A percentile compares a stretch with the other conserved stretches of the same genome.
Evolutionary conservation across 2,329 filamentous ascomycete species (phyloP).

Genomic region (Chrysoporthe austroafricana): DNA sequence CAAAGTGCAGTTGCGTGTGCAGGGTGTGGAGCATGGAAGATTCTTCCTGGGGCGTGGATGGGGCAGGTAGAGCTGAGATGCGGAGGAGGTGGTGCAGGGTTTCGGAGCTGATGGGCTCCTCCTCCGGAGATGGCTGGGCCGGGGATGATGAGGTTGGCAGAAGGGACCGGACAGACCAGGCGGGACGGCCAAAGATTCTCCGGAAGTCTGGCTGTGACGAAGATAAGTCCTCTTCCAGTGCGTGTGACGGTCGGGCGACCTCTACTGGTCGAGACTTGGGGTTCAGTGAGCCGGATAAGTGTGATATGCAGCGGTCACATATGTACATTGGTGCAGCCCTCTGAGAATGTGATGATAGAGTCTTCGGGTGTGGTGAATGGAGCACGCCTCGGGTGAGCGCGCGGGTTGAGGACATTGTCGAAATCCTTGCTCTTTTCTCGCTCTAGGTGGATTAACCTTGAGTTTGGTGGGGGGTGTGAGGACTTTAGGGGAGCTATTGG

Average conservation of each 20-base stretch:
- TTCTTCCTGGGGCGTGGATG: slow-evolving; percentile 66
- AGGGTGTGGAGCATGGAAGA: slow-evolving; percentile 73
- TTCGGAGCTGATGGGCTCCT: slow-evolving; percentile 52
- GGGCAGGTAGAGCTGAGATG: slow-evolving; percentile 83
- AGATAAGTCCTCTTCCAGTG: neutral
- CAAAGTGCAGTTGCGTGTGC: slow-evolving; percentile 84
- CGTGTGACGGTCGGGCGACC: neutral
- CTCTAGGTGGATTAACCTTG: neutral
- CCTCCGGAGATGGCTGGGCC: slow-evolving; percentile 33
- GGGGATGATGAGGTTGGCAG: slow-evolving; percentile 49
- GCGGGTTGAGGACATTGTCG: slow-evolving; percentile 15
- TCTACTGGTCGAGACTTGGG: neutral
- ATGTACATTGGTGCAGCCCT: slow-evolving; percentile 1
- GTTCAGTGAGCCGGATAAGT: slow-evolving; percentile 2
- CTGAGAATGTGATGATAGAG: neutral
- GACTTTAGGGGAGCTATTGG: neutral
- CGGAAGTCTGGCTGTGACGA: slow-evolving; percentile 7
- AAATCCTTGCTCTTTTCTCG: neutral
- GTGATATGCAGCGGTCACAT: slow-evolving; percentile 20
- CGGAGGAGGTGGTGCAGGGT: slow-evolving; percentile 84
- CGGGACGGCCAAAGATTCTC: slow-evolving; percentile 66
- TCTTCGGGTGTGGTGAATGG: neutral
- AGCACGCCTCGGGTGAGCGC: slow-evolving; percentile 5
- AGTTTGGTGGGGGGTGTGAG: neutral
- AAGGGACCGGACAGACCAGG: slow-evolving; percentile 82